Percentiles rank a stretch among this genome's conserved stretches.
Conservation (phyloP, 2,329 filamentous ascomycete species). For the Diaporthe australafricana region DNA sequence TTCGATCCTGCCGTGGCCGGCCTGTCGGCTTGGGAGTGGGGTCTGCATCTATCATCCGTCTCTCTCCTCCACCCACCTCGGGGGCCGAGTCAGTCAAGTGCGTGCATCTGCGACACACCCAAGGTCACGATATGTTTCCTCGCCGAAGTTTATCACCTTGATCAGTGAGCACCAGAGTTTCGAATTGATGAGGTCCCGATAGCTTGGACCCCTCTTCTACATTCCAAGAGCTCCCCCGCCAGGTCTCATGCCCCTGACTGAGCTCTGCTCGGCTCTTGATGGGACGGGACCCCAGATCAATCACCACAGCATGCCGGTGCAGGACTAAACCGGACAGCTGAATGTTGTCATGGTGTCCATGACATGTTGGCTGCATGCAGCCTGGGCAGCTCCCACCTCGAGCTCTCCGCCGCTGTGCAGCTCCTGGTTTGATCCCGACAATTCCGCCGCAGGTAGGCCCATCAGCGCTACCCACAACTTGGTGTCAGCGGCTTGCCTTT, state of each 20-base stretch:
- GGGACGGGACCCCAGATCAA: neutral
- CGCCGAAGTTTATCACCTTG: neutral
- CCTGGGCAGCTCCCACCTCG: too few relatives aligned
- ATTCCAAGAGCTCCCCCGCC: neutral
- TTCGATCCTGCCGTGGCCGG: slow-evolving; percentile 9
- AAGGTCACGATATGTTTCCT: slow-evolving; percentile 13
- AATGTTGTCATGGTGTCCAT: neutral
- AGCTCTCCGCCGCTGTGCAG: slow-evolving; percentile 1
- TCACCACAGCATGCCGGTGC: slow-evolving; percentile 7
- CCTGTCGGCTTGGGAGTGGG: slow-evolving; percentile 9
- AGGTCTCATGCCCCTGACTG: neutral
- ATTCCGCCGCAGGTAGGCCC: neutral
- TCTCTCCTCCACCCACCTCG: slow-evolving; percentile 19
- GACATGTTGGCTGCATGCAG: neutral
- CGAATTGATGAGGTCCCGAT: slow-evolving; percentile 12
- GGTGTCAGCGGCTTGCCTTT: slow-evolving; percentile 15
- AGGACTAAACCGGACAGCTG: slow-evolving; percentile 16
- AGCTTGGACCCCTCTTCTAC: slow-evolving; percentile 21
- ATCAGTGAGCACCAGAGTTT: slow-evolving; percentile 12
- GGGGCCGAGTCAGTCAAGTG: slow-evolving; percentile 19
- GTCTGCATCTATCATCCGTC: slow-evolving; percentile 19
- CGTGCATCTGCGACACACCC: slow-evolving; percentile 3
- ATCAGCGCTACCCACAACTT: neutral
- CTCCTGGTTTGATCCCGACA: neutral
- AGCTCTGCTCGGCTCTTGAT: neutral